These are phyloP conservation scores for Hymenoscyphus infarciens DNA, from an alignment of 2,329 filamentous ascomycete species.

Conservation along the genomic window DNA sequence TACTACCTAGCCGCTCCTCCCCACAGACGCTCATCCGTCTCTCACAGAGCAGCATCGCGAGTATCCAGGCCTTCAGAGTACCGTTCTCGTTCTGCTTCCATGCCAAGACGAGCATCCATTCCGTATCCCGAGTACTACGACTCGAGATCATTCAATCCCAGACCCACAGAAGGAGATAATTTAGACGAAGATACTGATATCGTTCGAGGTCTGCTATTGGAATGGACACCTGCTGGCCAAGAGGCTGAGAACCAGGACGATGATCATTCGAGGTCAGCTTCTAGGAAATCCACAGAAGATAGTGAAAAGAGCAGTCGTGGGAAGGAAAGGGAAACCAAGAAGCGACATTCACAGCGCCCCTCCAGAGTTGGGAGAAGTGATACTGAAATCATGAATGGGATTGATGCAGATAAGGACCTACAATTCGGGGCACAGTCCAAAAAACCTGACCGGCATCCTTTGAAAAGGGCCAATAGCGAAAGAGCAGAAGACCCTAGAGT, in stretches of 20 bases:
- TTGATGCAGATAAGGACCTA: background rate
- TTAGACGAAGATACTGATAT: conserved; percentile 5
- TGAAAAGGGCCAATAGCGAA: background rate
- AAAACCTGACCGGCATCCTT: background rate
- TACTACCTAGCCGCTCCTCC: background rate
- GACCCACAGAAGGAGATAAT: background rate
- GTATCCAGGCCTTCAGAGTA: background rate
- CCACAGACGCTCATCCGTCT: background rate
- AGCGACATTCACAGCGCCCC: background rate
- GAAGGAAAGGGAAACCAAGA: background rate
- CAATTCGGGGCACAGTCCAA: background rate
- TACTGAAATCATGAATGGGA: background rate
- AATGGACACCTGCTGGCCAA: conserved; percentile 12
- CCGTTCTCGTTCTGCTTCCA: background rate
- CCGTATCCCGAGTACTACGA: conserved; percentile 12
- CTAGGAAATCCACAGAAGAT: background rate
- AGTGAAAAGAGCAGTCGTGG: background rate
- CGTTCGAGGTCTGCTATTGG: conserved; percentile 6
- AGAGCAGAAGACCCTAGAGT: no score
- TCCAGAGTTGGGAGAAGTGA: background rate
- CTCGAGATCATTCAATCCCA: conserved; percentile 4
- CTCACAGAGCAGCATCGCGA: background rate
- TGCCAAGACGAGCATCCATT: background rate
- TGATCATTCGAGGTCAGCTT: background rate
- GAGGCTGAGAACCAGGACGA: background rate